Percentiles rank a stretch among this genome's conserved stretches.
These are phyloP conservation scores for Ceratopteris richardii DNA, from an alignment of 75 land plant species.

Conservation along the genomic window DNA sequence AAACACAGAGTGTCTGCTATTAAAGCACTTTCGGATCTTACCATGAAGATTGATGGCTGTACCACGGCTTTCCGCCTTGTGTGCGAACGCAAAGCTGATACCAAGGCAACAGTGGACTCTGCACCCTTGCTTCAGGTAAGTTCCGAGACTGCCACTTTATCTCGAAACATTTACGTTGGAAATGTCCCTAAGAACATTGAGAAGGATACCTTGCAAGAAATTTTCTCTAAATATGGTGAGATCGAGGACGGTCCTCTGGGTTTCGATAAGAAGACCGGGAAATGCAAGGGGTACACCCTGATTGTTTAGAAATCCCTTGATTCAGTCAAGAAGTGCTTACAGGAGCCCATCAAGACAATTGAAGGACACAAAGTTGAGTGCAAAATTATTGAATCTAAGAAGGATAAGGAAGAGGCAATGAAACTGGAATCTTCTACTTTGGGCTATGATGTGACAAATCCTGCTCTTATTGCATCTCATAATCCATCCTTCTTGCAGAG, in stretches of 20 bases:
- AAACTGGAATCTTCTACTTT: too few species aligned
- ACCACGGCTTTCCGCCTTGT: not conserved
- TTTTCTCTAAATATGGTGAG: conserved; percentile 24
- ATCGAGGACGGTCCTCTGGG: conserved; percentile 29
- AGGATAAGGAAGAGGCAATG: not conserved
- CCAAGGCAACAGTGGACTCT: too few species aligned
- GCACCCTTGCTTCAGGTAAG: too few species aligned
- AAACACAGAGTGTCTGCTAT: not conserved
- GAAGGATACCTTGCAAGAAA: conserved; percentile 12
- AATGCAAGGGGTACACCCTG: conserved; percentile 19
- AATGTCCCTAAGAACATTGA: conserved; percentile 19
- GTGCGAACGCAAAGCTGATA: not conserved
- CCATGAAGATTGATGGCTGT: not conserved
- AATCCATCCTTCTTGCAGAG: too few species aligned
- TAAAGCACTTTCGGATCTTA: not conserved
- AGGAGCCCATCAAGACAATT: conserved; percentile 23
- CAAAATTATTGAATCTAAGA: conserved; percentile 2
- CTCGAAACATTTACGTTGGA: too few species aligned
- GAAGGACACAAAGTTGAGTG: conserved; percentile 21
- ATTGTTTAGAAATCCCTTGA: conserved; percentile 16
- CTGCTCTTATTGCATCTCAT: too few species aligned
- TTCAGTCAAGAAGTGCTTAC: conserved; percentile 19
- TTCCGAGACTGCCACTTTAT: not conserved
- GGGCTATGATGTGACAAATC: too few species aligned
- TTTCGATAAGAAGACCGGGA: conserved; percentile 9